phyloP scores from a whole-genome alignment of 129 eudicot species.

The Apium graveolens region DNA sequence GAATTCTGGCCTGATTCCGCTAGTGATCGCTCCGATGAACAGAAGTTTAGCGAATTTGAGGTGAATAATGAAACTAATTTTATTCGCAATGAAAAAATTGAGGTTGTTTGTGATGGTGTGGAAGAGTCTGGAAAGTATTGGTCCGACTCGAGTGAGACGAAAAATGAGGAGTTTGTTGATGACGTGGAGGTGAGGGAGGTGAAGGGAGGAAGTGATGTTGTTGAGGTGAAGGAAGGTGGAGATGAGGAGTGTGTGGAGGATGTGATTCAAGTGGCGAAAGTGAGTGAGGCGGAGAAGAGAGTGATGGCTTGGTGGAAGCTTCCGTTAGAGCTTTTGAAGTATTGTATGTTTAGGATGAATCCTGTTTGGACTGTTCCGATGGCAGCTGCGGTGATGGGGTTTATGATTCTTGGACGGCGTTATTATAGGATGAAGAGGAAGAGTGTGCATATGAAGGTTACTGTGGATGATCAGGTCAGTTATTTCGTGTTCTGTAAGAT shows the following conservation, averaged over 20 bases:
- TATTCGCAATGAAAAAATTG: constrained; percentile 17
- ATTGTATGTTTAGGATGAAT: constrained; percentile 63
- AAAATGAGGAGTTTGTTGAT: constrained; percentile 16
- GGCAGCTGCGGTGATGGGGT: constrained; percentile 88
- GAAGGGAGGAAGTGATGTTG: constrained; percentile 15
- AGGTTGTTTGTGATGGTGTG: neutral
- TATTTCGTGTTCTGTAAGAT: neutral
- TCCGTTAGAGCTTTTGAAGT: constrained; percentile 66
- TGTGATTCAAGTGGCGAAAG: constrained; percentile 19
- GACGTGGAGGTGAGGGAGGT: neutral
- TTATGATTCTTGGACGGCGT: constrained; percentile 61
- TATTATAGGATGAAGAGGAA: constrained; percentile 74
- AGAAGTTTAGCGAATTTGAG: constrained; percentile 24
- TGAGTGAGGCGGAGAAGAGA: constrained; percentile 28
- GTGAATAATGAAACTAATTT: constrained; percentile 19
- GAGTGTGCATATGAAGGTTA: constrained; percentile 60
- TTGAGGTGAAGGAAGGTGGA: constrained; percentile 17
- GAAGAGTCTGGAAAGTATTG: constrained; percentile 14
- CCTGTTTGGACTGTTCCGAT: constrained; percentile 82
- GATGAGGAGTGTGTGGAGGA: constrained; percentile 23
- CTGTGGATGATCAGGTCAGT: constrained; percentile 84
- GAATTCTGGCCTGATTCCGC: constrained; percentile 45
- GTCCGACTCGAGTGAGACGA: constrained; percentile 24
- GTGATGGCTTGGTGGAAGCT: constrained; percentile 79
- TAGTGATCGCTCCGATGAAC: constrained; percentile 4